A percentile compares a stretch with the other conserved stretches of the same genome.
These are phyloP conservation scores for Tylopilus plumbeoviolaceoides DNA, from an alignment of 768 basidiomycete species.

Conservation along the genomic window DNA sequence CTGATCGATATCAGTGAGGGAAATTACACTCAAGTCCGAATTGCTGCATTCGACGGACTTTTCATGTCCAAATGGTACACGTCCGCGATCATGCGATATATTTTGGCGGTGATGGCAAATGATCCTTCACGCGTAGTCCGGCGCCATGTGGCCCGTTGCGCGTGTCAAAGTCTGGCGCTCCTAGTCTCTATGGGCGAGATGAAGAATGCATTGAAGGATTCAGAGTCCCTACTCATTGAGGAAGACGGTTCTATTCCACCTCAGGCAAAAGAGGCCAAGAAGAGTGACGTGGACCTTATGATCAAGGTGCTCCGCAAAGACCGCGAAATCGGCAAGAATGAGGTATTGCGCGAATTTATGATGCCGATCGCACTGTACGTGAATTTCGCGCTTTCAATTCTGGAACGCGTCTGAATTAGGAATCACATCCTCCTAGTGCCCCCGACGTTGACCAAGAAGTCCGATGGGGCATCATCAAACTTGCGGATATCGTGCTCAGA, in stretches of 20 bases:
- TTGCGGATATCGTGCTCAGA: slow-evolving; percentile 84
- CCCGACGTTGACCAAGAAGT: slow-evolving; percentile 82
- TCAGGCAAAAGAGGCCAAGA: slow-evolving; percentile 70
- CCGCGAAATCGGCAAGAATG: slow-evolving; percentile 77
- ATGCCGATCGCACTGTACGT: slow-evolving; percentile 80
- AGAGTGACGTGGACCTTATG: slow-evolving; percentile 78
- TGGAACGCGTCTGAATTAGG: background rate
- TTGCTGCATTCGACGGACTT: slow-evolving; percentile 91
- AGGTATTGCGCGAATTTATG: slow-evolving; percentile 71
- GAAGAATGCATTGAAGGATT: slow-evolving; percentile 68
- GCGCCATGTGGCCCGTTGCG: slow-evolving; percentile 81
- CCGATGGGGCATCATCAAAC: slow-evolving; percentile 86
- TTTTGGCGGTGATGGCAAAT: slow-evolving; percentile 80
- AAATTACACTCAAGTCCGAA: slow-evolving; percentile 86
- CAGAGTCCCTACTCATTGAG: slow-evolving; percentile 77
- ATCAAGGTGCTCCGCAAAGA: slow-evolving; percentile 88
- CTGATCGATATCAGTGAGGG: slow-evolving; percentile 65
- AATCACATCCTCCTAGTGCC: slow-evolving; percentile 41
- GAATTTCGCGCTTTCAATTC: slow-evolving; percentile 4
- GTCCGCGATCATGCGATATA: slow-evolving; percentile 79
- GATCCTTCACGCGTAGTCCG: slow-evolving; percentile 82
- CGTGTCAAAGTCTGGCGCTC: slow-evolving; percentile 83
- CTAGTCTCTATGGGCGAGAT: slow-evolving; percentile 90
- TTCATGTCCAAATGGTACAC: slow-evolving; percentile 87
- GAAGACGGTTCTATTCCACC: slow-evolving; percentile 76